Conservation (phyloP, 805 yeast species). For the Ascoidea rubescens region DNA sequence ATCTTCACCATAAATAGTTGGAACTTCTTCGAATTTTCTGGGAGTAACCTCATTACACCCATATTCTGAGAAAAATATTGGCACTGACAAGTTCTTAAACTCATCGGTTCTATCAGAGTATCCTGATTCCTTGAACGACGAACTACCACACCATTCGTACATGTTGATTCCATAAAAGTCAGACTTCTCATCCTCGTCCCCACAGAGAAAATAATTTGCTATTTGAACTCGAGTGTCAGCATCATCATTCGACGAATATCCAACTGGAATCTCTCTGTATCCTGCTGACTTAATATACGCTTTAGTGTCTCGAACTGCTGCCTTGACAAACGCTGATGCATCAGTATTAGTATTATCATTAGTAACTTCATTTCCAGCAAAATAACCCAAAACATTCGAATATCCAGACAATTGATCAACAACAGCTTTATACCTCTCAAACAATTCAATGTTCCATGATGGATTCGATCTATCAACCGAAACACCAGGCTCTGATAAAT, state of each 20-base stretch:
- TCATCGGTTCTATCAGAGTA: constrained; percentile 59
- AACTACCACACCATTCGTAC: constrained; percentile 79
- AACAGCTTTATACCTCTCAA: constrained; percentile 53
- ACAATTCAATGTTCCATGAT: constrained; percentile 47
- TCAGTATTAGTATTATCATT: constrained; percentile 51
- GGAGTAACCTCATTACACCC: constrained; percentile 73
- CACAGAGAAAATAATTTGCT: constrained; percentile 71
- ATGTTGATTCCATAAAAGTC: constrained; percentile 79
- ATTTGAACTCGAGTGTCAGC: constrained; percentile 45
- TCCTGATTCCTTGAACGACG: constrained; percentile 49
- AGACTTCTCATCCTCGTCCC: constrained; percentile 46
- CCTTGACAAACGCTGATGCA: constrained; percentile 73
- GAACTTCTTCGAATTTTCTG: constrained; percentile 65
- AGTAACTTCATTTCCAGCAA: constrained; percentile 80
- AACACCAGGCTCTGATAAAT: constrained; percentile 50
- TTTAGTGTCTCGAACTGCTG: constrained; percentile 70
- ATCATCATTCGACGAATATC: constrained; percentile 75
- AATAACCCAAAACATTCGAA: constrained; percentile 66
- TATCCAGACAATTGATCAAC: constrained; percentile 57
- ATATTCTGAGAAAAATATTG: constrained; percentile 77
- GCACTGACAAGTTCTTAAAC: constrained; percentile 59
- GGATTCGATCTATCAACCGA: constrained; percentile 55
- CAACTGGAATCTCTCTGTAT: constrained; percentile 64
- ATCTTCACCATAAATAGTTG: constrained; percentile 44
- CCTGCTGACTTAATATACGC: constrained; percentile 43